Evolutionary conservation across 768 basidiomycete genomes (phyloP).

Genomic region (Tricholoma terreum): DNA sequence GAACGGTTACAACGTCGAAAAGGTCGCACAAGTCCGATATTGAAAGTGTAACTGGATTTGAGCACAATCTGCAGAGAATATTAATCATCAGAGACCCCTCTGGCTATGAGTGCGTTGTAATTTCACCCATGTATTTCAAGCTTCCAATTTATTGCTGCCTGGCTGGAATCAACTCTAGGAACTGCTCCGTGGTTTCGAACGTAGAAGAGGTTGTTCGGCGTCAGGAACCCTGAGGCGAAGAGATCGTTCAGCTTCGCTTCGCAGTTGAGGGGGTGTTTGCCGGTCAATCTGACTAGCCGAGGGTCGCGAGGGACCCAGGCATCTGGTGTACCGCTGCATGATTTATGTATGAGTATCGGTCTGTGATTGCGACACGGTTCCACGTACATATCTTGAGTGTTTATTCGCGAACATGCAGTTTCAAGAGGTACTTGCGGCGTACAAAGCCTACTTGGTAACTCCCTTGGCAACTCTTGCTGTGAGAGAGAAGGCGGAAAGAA

Average conservation of each 20-base stretch:
- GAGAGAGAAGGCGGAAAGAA: background rate
- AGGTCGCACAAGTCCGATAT: slow-evolving; percentile 40
- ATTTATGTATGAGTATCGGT: background rate
- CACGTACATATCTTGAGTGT: background rate
- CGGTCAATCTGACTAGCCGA: slow-evolving; percentile 1
- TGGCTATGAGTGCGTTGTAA: no score
- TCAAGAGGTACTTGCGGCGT: background rate
- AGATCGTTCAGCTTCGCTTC: slow-evolving; percentile 48
- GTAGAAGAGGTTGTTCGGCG: slow-evolving; percentile 50
- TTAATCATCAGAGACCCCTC: background rate
- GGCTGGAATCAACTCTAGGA: slow-evolving; percentile 38
- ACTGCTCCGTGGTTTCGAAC: slow-evolving; percentile 66
- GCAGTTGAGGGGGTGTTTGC: slow-evolving; percentile 36
- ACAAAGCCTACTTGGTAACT: background rate
- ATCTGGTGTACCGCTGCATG: background rate
- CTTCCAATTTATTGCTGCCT: slow-evolving; percentile 39
- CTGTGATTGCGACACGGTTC: background rate
- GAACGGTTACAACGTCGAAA: slow-evolving; percentile 55
- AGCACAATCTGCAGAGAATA: background rate
- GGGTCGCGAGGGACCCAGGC: background rate
- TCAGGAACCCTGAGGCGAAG: slow-evolving; percentile 51
- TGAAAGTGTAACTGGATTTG: slow-evolving; percentile 34
- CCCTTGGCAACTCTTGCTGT: background rate
- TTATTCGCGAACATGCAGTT: background rate
- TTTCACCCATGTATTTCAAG: slow-evolving; percentile 40